phyloP scores from a whole-genome alignment of 441 rosid genomes.

The Iberis amara region DNA sequence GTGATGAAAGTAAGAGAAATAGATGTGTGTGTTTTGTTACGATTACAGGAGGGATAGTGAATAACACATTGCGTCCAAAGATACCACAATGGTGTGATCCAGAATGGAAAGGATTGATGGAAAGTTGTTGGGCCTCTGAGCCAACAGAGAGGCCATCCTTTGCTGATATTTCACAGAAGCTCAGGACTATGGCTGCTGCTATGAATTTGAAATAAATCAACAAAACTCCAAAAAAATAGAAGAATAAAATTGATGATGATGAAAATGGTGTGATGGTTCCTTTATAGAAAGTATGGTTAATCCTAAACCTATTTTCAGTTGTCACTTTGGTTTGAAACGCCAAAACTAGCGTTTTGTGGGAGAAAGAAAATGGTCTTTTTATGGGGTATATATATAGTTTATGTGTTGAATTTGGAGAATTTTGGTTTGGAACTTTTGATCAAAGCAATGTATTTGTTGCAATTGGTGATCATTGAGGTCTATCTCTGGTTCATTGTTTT shows the following conservation, averaged over 20 bases:
- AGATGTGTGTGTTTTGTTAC: not conserved
- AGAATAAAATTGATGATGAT: conserved; percentile 21
- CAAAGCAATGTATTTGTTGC: conserved; percentile 29
- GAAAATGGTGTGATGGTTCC: conserved; percentile 2
- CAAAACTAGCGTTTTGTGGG: conserved; percentile 20
- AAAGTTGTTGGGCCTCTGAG: conserved; percentile 82
- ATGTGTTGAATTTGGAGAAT: conserved; percentile 19
- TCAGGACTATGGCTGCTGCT: conserved; percentile 92
- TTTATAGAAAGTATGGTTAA: conserved; percentile 24
- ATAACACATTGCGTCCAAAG: conserved; percentile 82
- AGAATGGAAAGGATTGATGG: conserved; percentile 93
- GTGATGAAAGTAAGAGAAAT: not conserved
- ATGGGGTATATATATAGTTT: conserved; percentile 25
- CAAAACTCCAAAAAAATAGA: not conserved
- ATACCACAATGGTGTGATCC: conserved; percentile 99
- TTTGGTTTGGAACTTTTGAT: conserved; percentile 22
- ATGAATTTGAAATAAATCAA: conserved; percentile 60
- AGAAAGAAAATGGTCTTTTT: conserved; percentile 12
- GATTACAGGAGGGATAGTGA: conserved; percentile 86
- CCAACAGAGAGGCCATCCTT: conserved; percentile 80
- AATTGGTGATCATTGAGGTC: conserved; percentile 22
- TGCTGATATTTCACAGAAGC: conserved; percentile 71
- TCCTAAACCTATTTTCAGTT: conserved; percentile 20
- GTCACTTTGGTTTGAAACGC: conserved; percentile 25
- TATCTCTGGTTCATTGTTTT: conserved; percentile 5